Percentiles rank a stretch among this genome's conserved stretches.
phyloP scores from a whole-genome alignment of 129 eudicot species.

The Daucus carota region DH1_v3.0 NC_030384.2:49649501-49650000 shows the following conservation, averaged over 20 bases:
- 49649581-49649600: conserved; percentile 41
- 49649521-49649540: conserved; percentile 32
- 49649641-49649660: background rate
- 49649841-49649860: conserved; percentile 21
- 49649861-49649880: conserved; percentile 21
- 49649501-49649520: conserved; percentile 91
- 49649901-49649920: conserved; percentile 24
- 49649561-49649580: conserved; percentile 59
- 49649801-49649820: conserved; percentile 19
- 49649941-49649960: conserved; percentile 1
- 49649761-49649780: conserved; percentile 9
- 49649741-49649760: background rate
- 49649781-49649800: conserved; percentile 24
- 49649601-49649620: conserved; percentile 47
- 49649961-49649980: background rate
- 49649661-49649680: conserved; percentile 8
- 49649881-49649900: conserved; percentile 34
- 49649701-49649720: background rate
- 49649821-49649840: conserved; percentile 25
- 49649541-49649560: conserved; percentile 24
- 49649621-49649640: conserved; percentile 23
- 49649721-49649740: conserved; percentile 4
- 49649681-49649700: background rate
- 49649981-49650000: background rate
- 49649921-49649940: conserved; percentile 37